Percentiles rank a stretch among this genome's conserved stretches.
These are phyloP conservation scores for Huntiella decipiens DNA, from an alignment of 2,329 filamentous ascomycete species.

Conservation along the genomic window DNA sequence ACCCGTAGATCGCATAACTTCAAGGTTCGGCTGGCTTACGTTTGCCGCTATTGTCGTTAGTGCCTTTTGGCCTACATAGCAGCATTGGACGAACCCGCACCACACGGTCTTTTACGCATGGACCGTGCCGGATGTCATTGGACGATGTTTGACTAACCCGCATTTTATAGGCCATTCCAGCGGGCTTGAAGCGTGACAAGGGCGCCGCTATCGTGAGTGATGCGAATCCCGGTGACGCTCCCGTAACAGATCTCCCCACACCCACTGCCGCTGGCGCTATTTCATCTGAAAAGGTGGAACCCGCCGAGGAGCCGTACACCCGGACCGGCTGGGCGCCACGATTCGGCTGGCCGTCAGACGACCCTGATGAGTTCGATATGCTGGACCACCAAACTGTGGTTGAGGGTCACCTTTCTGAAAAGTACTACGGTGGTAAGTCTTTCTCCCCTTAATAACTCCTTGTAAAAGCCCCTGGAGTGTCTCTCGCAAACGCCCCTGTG, in stretches of 20 bases:
- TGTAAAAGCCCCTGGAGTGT: too few species aligned
- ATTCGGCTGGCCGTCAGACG: constrained; percentile 51
- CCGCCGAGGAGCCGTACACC: constrained; percentile 27
- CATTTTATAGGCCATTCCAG: constrained; percentile 34
- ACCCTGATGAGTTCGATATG: constrained; percentile 44
- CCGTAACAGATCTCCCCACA: constrained; percentile 59
- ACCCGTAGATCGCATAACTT: background rate
- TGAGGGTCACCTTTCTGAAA: constrained; percentile 68
- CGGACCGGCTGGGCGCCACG: constrained; percentile 73
- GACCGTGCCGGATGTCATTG: too few species aligned
- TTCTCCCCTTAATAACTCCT: background rate
- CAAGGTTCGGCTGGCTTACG: background rate
- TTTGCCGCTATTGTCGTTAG: background rate
- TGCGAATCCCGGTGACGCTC: constrained; percentile 41
- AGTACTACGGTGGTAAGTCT: constrained; percentile 63
- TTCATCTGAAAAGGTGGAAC: constrained; percentile 30
- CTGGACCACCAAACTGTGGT: constrained; percentile 78
- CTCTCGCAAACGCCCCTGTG: too few species aligned
- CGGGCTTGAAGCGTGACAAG: constrained; percentile 44
- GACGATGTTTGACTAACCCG: too few species aligned
- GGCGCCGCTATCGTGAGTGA: constrained; percentile 61
- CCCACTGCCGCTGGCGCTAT: constrained; percentile 53
- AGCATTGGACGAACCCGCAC: too few species aligned
- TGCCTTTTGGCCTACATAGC: too few species aligned
- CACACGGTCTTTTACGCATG: too few species aligned